Conservation (phyloP, 106 monocot species). For the Iris macrosiphon region DNA sequence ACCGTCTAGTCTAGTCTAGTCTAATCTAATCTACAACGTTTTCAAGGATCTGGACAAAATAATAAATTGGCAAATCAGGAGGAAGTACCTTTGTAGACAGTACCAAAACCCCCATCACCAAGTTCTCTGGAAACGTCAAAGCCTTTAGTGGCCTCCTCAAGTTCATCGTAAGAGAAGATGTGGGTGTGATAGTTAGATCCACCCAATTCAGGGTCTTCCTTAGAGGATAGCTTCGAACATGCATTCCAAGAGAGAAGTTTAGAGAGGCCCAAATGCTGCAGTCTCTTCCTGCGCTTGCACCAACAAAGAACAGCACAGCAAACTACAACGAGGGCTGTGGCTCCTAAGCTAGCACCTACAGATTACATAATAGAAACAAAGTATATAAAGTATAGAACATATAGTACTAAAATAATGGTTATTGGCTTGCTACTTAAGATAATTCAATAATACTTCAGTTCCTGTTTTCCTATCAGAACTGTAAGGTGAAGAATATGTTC, state of each 20-base stretch:
- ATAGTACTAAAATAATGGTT: background rate
- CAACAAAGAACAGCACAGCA: background rate
- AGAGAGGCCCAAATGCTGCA: background rate
- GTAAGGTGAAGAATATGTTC: background rate
- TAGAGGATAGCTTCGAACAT: slow-evolving; percentile 6
- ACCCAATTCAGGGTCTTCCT: slow-evolving; percentile 2
- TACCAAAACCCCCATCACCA: slow-evolving; percentile 22
- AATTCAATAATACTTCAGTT: too few species aligned
- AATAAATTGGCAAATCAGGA: too few species aligned
- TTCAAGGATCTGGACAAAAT: too few species aligned
- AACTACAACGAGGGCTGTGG: background rate
- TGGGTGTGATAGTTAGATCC: background rate
- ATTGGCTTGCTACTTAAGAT: background rate
- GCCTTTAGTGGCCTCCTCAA: slow-evolving; percentile 15
- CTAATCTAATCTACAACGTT: too few species aligned
- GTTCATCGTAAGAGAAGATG: slow-evolving; percentile 18
- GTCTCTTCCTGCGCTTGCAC: background rate
- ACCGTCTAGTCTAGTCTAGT: too few species aligned
- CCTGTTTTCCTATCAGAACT: background rate
- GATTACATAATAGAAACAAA: background rate
- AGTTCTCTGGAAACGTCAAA: slow-evolving; percentile 13
- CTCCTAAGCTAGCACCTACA: background rate
- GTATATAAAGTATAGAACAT: background rate
- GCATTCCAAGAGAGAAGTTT: background rate
- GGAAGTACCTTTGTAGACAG: slow-evolving; percentile 18